phyloP scores from a whole-genome alignment of 2,329 filamentous ascomycete genomes.

The Hirsutella thompsonii region DNA sequence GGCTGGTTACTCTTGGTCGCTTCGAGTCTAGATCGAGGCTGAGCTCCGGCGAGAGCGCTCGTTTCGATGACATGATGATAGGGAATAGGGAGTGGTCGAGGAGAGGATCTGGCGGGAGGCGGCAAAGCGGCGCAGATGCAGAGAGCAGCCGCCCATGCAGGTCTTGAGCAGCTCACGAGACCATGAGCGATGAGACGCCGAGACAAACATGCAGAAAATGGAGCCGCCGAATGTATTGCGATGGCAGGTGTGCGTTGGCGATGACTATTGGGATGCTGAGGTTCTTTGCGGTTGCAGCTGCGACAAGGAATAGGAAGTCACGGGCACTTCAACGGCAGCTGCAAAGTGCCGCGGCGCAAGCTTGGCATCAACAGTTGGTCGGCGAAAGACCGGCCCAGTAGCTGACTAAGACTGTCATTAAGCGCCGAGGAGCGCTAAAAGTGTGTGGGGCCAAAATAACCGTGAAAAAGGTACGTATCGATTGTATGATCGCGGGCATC shows the following conservation, averaged over 20 bases:
- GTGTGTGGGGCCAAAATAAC: too few species aligned
- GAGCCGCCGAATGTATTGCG: neutral
- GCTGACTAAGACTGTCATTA: neutral
- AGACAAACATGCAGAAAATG: neutral
- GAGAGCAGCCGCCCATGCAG: neutral
- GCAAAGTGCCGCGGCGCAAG: neutral
- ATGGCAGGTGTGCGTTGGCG: too few species aligned
- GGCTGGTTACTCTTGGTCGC: neutral
- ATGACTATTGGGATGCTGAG: neutral
- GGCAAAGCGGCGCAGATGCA: too few species aligned
- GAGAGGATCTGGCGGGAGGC: neutral
- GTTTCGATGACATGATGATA: neutral
- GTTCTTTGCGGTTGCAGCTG: neutral
- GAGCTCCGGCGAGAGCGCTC: neutral
- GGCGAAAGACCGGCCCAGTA: neutral
- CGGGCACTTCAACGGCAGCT: neutral
- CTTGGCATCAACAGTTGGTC: neutral
- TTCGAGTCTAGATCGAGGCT: neutral
- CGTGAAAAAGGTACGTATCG: too few species aligned
- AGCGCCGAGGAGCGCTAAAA: too few species aligned
- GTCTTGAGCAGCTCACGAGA: neutral
- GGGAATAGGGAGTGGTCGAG: neutral
- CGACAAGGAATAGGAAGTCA: neutral
- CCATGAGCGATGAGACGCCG: neutral
- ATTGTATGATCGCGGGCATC: too few species aligned